Percentiles rank a stretch among this genome's conserved stretches.
These are phyloP conservation scores for Thoreauomyces humboldtii DNA, from an alignment of 192 early-diverging fungal genomes.

Conservation along the genomic window DNA sequence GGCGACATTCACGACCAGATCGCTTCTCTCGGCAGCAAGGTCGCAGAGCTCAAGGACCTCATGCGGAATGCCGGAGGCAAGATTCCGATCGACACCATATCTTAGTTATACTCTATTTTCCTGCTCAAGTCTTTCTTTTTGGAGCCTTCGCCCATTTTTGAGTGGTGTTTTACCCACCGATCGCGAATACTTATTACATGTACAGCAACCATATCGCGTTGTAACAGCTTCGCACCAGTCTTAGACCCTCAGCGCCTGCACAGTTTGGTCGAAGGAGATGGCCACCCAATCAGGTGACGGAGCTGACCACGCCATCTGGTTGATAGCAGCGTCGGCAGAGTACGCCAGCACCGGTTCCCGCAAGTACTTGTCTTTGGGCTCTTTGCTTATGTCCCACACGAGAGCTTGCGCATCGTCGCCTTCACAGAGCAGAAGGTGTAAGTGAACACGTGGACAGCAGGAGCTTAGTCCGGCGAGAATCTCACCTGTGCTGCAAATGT, in stretches of 20 bases:
- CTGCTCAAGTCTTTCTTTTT: too few species aligned
- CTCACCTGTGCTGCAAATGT: slow-evolving; percentile 83
- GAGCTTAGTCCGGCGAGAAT: too few species aligned
- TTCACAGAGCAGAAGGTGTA: slow-evolving; percentile 26
- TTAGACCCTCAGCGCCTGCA: slow-evolving; percentile 83
- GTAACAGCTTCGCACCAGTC: too few species aligned
- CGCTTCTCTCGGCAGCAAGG: neutral
- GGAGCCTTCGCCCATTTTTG: too few species aligned
- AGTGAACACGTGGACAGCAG: too few species aligned
- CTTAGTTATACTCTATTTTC: too few species aligned
- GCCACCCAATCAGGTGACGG: slow-evolving; percentile 83
- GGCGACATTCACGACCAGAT: slow-evolving; percentile 20
- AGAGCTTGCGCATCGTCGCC: slow-evolving; percentile 88
- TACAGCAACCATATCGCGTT: too few species aligned
- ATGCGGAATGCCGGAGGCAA: slow-evolving; percentile 5
- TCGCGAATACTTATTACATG: too few species aligned
- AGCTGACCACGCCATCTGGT: slow-evolving; percentile 80
- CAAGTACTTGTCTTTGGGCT: slow-evolving; percentile 31
- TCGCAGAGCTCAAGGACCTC: neutral
- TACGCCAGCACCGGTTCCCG: slow-evolving; percentile 73
- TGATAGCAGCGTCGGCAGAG: slow-evolving; percentile 71
- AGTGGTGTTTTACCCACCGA: too few species aligned
- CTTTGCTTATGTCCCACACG: slow-evolving; percentile 80
- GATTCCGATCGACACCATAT: too few species aligned
- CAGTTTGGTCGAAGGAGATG: slow-evolving; percentile 77